Conservation (phyloP, 176 grass and related monocot genomes). For the Luzula sylvatica region DNA sequence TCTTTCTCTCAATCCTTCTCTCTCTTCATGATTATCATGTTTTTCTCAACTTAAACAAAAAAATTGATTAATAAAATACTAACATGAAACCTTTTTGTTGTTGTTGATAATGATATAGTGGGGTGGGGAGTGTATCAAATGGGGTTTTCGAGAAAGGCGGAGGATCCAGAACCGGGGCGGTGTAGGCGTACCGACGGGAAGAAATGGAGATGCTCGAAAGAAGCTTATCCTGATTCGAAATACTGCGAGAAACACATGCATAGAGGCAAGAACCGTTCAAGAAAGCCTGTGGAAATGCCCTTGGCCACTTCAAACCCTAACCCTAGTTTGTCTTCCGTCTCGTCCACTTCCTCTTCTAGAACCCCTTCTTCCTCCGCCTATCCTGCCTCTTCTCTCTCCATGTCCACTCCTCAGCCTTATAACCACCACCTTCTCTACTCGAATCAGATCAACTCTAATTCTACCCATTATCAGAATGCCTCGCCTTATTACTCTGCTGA, state of each 20-base stretch:
- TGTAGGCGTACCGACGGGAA: conserved; percentile 91
- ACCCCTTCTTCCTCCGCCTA: conserved; percentile 14
- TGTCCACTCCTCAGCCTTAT: conserved; percentile 6
- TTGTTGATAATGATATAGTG: conserved; percentile 23
- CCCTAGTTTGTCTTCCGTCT: conserved; percentile 15
- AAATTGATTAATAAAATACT: too few species aligned
- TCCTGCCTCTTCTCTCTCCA: conserved; percentile 4
- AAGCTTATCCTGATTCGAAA: conserved; percentile 90
- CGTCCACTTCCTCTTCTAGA: conserved; percentile 12
- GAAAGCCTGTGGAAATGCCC: conserved; percentile 99
- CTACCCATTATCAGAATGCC: conserved; percentile 35
- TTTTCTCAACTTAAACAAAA: not conserved
- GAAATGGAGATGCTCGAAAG: conserved; percentile 96
- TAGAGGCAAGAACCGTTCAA: conserved; percentile 99
- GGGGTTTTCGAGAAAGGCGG: conserved; percentile 61
- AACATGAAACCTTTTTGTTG: not conserved
- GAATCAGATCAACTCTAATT: conserved; percentile 29
- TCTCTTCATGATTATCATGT: not conserved
- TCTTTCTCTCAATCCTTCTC: not conserved
- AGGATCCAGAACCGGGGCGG: conserved; percentile 84
- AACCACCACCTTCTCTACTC: conserved; percentile 43
- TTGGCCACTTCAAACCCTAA: conserved; percentile 38
- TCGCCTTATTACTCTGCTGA: conserved; percentile 37
- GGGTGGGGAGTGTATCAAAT: conserved; percentile 72
- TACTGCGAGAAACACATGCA: conserved; percentile 99